These are phyloP conservation scores for Psilocybe cyanescens DNA, from an alignment of 768 basidiomycete species.

Conservation along the genomic window DNA sequence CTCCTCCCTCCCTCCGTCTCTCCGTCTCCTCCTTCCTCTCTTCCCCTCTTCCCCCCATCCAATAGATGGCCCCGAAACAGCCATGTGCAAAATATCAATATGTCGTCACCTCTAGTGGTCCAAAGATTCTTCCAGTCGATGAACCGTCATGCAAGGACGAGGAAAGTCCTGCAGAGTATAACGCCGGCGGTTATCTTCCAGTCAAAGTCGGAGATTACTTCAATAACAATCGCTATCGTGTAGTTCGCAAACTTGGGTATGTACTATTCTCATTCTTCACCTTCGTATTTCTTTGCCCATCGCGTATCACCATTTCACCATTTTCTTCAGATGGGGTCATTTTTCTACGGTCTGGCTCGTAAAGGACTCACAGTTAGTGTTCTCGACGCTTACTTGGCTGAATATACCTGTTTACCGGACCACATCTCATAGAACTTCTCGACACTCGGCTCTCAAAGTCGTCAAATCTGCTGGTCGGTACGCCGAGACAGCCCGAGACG, in stretches of 20 bases:
- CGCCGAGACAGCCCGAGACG: conserved; percentile 95
- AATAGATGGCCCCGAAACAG: conserved; percentile 67
- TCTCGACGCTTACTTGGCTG: conserved; percentile 1
- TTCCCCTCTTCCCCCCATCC: conserved; percentile 21
- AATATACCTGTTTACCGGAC: conserved; percentile 14
- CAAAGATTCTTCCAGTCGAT: conserved; percentile 73
- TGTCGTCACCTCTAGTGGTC: conserved; percentile 66
- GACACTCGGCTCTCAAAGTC: conserved; percentile 91
- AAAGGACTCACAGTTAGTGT: conserved; percentile 65
- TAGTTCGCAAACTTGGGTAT: conserved; percentile 91
- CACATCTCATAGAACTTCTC: conserved; percentile 51
- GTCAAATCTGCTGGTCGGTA: conserved; percentile 95
- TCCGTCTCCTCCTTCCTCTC: conserved; percentile 6
- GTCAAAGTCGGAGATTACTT: conserved; percentile 85
- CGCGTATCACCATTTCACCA: conserved; percentile 25
- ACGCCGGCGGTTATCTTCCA: conserved; percentile 79
- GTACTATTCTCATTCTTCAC: conserved; percentile 8
- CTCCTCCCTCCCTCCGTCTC: conserved; percentile 13
- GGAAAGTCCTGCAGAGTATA: conserved; percentile 85
- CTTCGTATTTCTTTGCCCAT: conserved; percentile 22
- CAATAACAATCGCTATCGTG: conserved; percentile 81
- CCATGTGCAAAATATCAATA: conserved; percentile 77
- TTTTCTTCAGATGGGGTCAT: conserved; percentile 79
- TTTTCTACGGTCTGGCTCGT: conserved; percentile 96
- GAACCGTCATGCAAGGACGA: conserved; percentile 74